Base-by-base conservation (phyloP, 768 basidiomycete genomes). In the Kwoniella botswanensis region DNA sequence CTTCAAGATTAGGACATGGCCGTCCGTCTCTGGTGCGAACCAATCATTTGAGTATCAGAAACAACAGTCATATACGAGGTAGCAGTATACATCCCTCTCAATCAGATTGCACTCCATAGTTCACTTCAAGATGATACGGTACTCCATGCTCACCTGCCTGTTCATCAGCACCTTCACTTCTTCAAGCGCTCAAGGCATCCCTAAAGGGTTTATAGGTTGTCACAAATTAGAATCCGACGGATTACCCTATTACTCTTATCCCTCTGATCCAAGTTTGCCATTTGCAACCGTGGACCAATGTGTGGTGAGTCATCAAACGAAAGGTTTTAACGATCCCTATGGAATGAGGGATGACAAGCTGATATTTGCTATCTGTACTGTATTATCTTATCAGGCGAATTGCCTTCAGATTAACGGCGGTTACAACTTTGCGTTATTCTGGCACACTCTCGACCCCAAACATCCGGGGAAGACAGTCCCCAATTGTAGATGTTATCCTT, bases 151-250 rank as follows among this genome's bases (percentile, higher is more conserved):
- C 46, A 13, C 46, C 18, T 50, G 46, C 18, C 46, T 50, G 4
- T 50, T 50, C 29, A 59, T 41, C 24, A 35, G 13, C 6, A 12
- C 29, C 13, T 4, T n/a, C 7, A 11, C 29, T 35, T 7, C 15
- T 9, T 2, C 10, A 13, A 15, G n/a, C 3, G 57, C 24, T 17
- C 57, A 59, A n/a, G 17, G 13, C 57, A 22, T 59, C 29, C 24
- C 57, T 10, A 59, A 35, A 59, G 57, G 57, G 1, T 64, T 46
- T 42, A 15, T 35, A 13, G 63, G 63, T 12, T 64, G 63, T 21
- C 46, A 54, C 35, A 41, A 18, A 15, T n/a, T 64, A 15, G 13
- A 50, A 50, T 50, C 46, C 18, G 46, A 50, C 18, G 46, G 46
- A 15, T 18, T 50, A 18, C 46, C 46, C 46, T 13, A 4, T 15